Conservation (phyloP, 306 rosid genomes). For the Pachyrhizus erosus region DNA sequence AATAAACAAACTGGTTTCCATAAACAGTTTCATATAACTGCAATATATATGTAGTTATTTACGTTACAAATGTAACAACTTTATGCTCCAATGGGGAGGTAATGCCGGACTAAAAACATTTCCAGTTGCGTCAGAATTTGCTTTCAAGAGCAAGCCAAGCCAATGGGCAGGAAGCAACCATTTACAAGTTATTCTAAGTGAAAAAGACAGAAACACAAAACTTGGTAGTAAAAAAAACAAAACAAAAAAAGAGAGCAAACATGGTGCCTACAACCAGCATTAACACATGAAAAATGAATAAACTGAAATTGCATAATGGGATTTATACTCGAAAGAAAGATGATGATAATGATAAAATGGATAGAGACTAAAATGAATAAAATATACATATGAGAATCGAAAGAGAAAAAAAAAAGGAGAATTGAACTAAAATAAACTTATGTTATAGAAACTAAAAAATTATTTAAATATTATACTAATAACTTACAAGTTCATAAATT, state of each 20-base stretch:
- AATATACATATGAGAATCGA: no score
- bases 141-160: background rate
- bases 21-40: background rate
- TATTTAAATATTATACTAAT: no score
- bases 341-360: background rate
- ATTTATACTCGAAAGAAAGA: no score
- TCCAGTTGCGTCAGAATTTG: background rate
- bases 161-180: background rate
- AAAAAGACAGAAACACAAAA: background rate
- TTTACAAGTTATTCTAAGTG: background rate
- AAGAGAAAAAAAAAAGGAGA: no score
- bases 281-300: background rate
- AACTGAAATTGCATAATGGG: background rate
- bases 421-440: constrained; percentile 46
- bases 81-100: no score
- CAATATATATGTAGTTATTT: background rate
- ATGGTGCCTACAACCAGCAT: constrained; percentile 62
- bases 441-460: no score
- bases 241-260: constrained; percentile 35
- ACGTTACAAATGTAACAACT: no score
- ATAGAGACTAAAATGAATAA: no score
- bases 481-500: background rate
- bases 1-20: background rate
- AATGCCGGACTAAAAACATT: background rate
- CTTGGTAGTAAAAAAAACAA: background rate